Base-by-base conservation (phyloP, 2,329 filamentous ascomycete species). In the Diaporthe citri region DNA sequence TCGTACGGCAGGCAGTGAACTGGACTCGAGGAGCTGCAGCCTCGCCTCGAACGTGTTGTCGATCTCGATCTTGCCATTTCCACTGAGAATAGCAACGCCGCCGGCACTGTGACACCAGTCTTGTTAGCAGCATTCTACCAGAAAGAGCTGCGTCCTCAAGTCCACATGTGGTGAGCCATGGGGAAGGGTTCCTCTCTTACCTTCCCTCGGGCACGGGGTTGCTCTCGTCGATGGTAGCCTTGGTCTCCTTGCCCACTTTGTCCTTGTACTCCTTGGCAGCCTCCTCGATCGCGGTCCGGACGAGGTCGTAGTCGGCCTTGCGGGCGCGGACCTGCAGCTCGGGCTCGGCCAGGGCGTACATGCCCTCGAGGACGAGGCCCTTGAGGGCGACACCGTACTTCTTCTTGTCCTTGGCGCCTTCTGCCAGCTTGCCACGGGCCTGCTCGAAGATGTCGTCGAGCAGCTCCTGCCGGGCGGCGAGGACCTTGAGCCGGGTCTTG, bases 41-140 rank as follows among this genome's bases (percentile, higher is more conserved):
- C 97, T 93, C 83, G 97, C 94, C 83, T 98, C 97, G 79, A 98
- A 94, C 73, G 97, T 98, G 88, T 99, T 98, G 90, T 98, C 96
- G 85, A 99, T 96, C 81, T 98, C 95, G 83, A 99, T 98, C 90
- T 96, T 98, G 83, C 97, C 97, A 78, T 89, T 89, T 79, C 94
- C 93, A 78, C 96, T 95, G 73, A 97, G 86, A 78, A 99, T 92
- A 75, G 90, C 84, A 74, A 97, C 89, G 80, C 97, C 97, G 76
- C 97, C 97, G 76, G 95, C 90, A 81, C 97, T 98, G 79, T 13
- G 25, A 31, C 5, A 70, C 3, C 55, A 43, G 22, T n/a, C 7
- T 48, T 56, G 69, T 76, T 69, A 75, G 72, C 55, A 55, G 62
- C 20, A 52, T 25, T 31, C 51, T n/a, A 48, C 52, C 31, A 28